phyloP scores from a whole-genome alignment of 192 early-diverging fungal genomes.

The Gamsiella multidivaricata region DNA sequence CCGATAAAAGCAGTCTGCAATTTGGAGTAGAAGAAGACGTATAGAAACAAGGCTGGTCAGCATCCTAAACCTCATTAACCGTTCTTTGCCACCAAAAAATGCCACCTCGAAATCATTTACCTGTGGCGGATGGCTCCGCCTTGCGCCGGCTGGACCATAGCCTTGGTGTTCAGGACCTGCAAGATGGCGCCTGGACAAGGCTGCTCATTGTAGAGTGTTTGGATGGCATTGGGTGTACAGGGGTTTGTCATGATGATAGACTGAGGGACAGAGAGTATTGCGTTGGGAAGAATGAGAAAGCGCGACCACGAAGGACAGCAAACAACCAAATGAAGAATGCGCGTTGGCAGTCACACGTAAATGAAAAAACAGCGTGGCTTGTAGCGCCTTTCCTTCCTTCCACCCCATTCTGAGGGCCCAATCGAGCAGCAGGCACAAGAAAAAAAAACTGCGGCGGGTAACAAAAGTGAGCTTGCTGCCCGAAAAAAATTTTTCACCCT shows the following conservation, averaged over 20 bases:
- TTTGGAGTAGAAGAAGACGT: background rate
- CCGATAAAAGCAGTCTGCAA: conserved; percentile 70
- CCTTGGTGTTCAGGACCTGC: conserved; percentile 58
- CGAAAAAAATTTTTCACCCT: conserved; percentile 50
- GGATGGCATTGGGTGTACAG: conserved; percentile 45
- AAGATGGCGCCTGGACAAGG: conserved; percentile 41
- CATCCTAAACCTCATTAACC: background rate
- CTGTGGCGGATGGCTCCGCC: conserved; percentile 45
- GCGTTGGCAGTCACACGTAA: conserved; percentile 1
- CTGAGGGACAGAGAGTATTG: background rate
- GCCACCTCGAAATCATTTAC: conserved; percentile 16
- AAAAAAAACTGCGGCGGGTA: background rate
- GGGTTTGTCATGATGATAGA: conserved; percentile 23
- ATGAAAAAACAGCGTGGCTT: too few relatives aligned
- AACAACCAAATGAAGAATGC: background rate
- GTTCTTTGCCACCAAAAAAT: conserved; percentile 18
- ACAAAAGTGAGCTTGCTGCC: conserved; percentile 14
- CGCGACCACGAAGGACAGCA: background rate
- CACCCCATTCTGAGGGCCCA: too few relatives aligned
- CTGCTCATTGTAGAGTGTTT: conserved; percentile 53
- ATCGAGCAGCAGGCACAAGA: background rate
- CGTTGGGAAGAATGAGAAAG: background rate
- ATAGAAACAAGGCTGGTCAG: background rate
- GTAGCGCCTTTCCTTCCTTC: too few relatives aligned
- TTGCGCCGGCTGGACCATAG: conserved; percentile 21